Conservation (phyloP, 2,329 filamentous ascomycete species). For the Fusarium zealandicum region DNA sequence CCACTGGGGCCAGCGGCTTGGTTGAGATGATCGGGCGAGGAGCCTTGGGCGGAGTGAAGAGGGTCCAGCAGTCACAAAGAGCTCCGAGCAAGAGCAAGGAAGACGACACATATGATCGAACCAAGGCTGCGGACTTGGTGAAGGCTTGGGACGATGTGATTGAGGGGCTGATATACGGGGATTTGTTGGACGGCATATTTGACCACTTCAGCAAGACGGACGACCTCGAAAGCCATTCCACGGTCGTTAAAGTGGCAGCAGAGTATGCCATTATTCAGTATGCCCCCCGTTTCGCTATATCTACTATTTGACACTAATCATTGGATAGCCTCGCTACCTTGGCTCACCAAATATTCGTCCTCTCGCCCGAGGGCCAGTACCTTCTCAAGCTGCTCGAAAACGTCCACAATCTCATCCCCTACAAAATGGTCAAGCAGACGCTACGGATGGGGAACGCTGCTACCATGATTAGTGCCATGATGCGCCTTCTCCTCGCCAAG, state of each 20-base stretch:
- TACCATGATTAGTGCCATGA: conserved; percentile 80
- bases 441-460: conserved; percentile 80
- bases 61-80: conserved; percentile 9
- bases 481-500: conserved; percentile 78
- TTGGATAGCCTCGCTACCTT: conserved; percentile 70
- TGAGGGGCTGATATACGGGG: conserved; percentile 71
- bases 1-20: conserved; percentile 73
- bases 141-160: conserved; percentile 72
- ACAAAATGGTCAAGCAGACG: conserved; percentile 74
- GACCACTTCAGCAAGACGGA: conserved; percentile 65
- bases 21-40: conserved; percentile 74
- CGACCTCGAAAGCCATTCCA: conserved; percentile 69
- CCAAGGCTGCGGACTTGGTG: conserved; percentile 65
- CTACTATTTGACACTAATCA: conserved; percentile 24
- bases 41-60: conserved; percentile 62
- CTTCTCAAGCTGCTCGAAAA: conserved; percentile 74
- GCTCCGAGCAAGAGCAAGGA: neutral
- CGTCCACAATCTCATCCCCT: conserved; percentile 74
- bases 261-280: conserved; percentile 75
- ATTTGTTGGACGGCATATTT: conserved; percentile 71
- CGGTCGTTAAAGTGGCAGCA: conserved; percentile 67
- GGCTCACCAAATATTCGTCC: conserved; percentile 74
- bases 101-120: conserved; percentile 61
- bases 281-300: conserved; percentile 40
- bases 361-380: conserved; percentile 78